These are phyloP conservation scores for Angophora floribunda DNA, from an alignment of 345 rosid species.

Conservation along the genomic window DNA sequence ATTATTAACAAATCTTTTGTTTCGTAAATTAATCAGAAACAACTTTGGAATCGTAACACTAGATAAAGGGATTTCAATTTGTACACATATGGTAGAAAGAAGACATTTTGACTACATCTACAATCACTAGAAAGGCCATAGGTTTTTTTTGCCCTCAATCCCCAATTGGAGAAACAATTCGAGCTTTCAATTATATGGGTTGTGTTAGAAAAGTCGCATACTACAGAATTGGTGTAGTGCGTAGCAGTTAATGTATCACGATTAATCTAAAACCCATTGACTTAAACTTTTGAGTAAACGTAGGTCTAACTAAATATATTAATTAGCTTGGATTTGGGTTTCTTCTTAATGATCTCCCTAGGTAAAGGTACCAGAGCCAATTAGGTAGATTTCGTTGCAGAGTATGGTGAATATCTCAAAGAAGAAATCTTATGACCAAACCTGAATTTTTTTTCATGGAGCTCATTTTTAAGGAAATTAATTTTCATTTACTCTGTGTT, in stretches of 20 bases:
- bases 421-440: neutral
- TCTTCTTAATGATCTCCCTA: neutral
- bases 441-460: no score
- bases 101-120: neutral
- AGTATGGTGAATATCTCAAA: neutral
- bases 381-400: no score
- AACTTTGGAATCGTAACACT: neutral
- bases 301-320: no score
- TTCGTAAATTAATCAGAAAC: neutral
- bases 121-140: neutral
- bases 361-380: neutral
- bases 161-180: neutral
- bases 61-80: neutral
- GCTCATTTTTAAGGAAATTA: neutral
- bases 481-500: neutral
- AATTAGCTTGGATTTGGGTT: neutral
- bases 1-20: neutral
- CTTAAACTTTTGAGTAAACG: neutral
- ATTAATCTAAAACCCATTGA: no score
- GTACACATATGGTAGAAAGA: neutral
- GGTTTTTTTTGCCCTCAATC: neutral
- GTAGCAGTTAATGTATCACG: neutral
- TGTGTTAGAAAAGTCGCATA: neutral
- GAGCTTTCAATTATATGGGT: neutral
- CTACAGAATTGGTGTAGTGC: no score